Evolutionary conservation across 2,329 filamentous ascomycete species (phyloP).

Genomic region (Neopestalotiopsis sp.): DNA sequence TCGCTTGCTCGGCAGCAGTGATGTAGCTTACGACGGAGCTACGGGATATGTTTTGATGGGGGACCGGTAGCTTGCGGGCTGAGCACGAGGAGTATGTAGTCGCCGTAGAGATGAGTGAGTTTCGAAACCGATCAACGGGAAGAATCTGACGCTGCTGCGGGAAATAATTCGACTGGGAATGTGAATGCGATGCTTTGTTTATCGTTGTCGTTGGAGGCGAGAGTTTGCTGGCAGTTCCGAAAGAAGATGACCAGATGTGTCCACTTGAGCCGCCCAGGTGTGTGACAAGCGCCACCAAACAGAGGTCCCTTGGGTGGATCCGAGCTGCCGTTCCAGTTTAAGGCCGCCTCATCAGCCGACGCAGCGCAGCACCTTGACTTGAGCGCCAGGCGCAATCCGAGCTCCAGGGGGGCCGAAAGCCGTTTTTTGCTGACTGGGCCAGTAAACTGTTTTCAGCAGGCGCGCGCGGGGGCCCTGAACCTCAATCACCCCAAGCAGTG

Average conservation of each 20-base stretch:
- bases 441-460: conserved; percentile 3
- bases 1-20: conserved; percentile 12
- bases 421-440: background rate
- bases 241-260: conserved; percentile 17
- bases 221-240: background rate
- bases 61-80: conserved; percentile 8
- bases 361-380: background rate
- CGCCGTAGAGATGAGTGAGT: background rate
- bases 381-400: background rate
- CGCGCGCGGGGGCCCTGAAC: background rate
- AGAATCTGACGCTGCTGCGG: background rate
- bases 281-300: background rate
- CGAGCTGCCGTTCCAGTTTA: conserved; percentile 13
- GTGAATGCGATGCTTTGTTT: conserved; percentile 13
- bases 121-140: background rate
- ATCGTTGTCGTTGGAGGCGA: conserved; percentile 6
- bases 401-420: too few relatives aligned
- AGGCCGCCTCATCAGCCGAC: conserved; percentile 12
- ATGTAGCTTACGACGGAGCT: conserved; percentile 15
- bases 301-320: conserved; percentile 10
- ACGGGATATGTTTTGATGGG: background rate
- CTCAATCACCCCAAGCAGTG: background rate
- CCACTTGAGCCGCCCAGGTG: conserved; percentile 10
- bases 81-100: background rate
- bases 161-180: background rate